Percentiles rank a stretch among this genome's conserved stretches.
phyloP scores from a whole-genome alignment of 2,329 filamentous ascomycete genomes.

The Phaeosphaeria sp. region DNA sequence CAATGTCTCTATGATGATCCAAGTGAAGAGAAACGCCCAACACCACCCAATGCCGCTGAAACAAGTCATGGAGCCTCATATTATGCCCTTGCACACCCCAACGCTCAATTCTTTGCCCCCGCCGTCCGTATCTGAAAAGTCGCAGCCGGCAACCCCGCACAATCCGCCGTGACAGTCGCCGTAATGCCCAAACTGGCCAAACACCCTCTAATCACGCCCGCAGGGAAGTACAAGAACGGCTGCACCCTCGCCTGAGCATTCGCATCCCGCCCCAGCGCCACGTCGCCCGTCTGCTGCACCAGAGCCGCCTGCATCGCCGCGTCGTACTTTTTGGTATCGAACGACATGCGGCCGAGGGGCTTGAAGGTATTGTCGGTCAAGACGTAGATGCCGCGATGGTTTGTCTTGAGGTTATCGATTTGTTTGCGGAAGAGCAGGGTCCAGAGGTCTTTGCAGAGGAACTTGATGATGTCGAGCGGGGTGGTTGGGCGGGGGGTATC shows the following conservation, averaged over 20 bases:
- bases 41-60: constrained; percentile 43
- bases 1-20: neutral
- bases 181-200: constrained; percentile 89
- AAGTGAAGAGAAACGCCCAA: constrained; percentile 14
- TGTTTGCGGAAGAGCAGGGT: constrained; percentile 93
- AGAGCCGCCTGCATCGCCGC: constrained; percentile 34
- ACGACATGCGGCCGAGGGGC: constrained; percentile 87
- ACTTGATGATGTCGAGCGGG: constrained; percentile 95
- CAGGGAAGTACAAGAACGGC: constrained; percentile 91
- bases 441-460: constrained; percentile 98
- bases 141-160: constrained; percentile 81
- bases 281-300: constrained; percentile 40
- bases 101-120: constrained; percentile 66
- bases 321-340: constrained; percentile 59
- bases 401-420: constrained; percentile 98
- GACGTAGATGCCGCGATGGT: constrained; percentile 95
- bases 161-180: constrained; percentile 90
- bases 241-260: constrained; percentile 41
- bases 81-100: neutral
- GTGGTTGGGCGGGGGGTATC: constrained; percentile 89
- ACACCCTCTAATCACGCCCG: constrained; percentile 89
- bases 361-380: constrained; percentile 92
- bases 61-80: neutral
- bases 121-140: constrained; percentile 96
- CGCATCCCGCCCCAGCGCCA: constrained; percentile 58